A percentile compares a stretch with the other conserved stretches of the same genome.
Conservation (phyloP, 305 asterid species). For the Fraxinus paxiana region DNA sequence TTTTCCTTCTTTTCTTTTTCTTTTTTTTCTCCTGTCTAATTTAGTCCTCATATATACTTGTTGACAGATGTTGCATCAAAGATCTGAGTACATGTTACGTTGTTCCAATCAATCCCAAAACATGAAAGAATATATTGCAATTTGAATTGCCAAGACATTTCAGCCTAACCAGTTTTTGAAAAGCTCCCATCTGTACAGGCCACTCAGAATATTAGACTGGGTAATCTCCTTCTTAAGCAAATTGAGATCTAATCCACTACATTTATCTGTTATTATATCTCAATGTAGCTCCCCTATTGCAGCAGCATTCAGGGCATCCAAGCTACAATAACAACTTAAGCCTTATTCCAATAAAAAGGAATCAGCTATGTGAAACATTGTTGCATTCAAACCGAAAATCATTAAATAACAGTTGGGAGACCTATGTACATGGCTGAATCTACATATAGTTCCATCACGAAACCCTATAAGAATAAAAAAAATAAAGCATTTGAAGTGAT, state of each 20-base stretch:
- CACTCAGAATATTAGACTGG: neutral
- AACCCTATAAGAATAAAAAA: neutral
- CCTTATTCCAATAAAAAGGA: neutral
- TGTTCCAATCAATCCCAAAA: neutral
- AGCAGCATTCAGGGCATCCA: neutral
- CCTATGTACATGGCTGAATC: neutral
- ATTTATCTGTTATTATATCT: neutral
- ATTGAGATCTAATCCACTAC: neutral
- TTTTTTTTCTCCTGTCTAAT: neutral
- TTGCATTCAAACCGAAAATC: neutral
- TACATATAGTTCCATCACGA: neutral
- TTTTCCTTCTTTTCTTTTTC: neutral
- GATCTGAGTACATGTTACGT: neutral
- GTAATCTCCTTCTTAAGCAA: neutral
- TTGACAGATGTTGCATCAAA: neutral
- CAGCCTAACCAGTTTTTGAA: neutral
- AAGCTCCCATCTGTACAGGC: neutral
- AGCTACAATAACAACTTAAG: neutral
- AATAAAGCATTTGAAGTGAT: neutral
- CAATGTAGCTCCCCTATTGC: neutral
- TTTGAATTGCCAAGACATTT: neutral
- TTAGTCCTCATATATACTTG: neutral
- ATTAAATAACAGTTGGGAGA: neutral
- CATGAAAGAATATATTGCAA: neutral
- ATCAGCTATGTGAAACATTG: neutral